A percentile compares a stretch with the other conserved stretches of the same genome.
phyloP scores from a whole-genome alignment of 495 filamentous ascomycete genomes.

The Penicillium simplicissimum region DNA sequence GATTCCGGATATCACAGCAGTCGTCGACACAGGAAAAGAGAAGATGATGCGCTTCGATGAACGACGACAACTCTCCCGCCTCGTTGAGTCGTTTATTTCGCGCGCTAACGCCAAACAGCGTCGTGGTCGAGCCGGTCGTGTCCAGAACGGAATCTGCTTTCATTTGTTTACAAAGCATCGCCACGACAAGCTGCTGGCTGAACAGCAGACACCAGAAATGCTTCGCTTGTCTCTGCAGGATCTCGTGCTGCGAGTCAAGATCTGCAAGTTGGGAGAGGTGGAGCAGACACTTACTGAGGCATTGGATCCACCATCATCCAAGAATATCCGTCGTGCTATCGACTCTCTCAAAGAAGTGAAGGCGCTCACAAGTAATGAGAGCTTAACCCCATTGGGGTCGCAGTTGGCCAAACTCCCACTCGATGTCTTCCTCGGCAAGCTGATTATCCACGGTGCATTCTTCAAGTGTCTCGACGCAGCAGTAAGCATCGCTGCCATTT shows the following conservation, averaged over 20 bases:
- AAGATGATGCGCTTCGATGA: conserved; percentile 97
- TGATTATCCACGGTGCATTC: conserved; percentile 78
- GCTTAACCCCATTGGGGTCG: conserved; percentile 80
- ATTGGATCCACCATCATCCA: conserved; percentile 82
- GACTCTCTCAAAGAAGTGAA: conserved; percentile 92
- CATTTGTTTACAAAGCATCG: conserved; percentile 89
- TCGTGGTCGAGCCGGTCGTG: conserved; percentile 91
- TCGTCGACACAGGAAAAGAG: conserved; percentile 93
- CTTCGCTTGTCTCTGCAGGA: conserved; percentile 92
- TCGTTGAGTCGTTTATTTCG: conserved; percentile 92
- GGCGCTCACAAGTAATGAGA: conserved; percentile 77
- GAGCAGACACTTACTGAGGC: conserved; percentile 88
- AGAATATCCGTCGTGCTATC: conserved; percentile 88
- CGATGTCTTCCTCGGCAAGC: conserved; percentile 91
- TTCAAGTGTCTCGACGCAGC: conserved; percentile 90
- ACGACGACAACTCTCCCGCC: conserved; percentile 80
- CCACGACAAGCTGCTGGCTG: conserved; percentile 75
- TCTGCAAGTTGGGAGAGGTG: conserved; percentile 89
- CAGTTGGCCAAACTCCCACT: conserved; percentile 87
- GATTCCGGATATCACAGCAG: conserved; percentile 93
- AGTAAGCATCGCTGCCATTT: conserved; percentile 85
- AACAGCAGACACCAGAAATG: conserved; percentile 95
- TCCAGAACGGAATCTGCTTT: conserved; percentile 91
- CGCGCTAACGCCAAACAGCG: conserved; percentile 92
- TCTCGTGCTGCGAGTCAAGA: conserved; percentile 92